Evolutionary conservation across 2,329 filamentous ascomycete species (phyloP), one percentile per base, ranked within the genome.

Genomic region (Cercospora brassicicola): DNA sequence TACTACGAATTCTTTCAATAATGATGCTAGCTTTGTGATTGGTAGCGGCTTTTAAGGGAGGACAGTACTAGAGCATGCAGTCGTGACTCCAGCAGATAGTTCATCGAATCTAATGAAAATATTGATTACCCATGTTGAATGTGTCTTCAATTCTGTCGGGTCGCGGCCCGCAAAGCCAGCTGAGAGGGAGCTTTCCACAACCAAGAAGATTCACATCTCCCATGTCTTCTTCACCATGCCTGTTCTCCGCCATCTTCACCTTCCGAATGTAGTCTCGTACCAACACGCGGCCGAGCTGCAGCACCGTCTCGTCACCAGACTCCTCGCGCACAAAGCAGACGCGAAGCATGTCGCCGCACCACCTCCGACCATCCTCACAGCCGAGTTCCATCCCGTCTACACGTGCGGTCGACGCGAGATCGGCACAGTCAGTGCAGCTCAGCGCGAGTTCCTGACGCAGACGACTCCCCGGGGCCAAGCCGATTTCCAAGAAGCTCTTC

Each of bases 321-420:
- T 90, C 68, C 87, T 92, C 57, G 80, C 85, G 30, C 83, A 88
- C 78, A 92, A 91, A 78, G 83, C 83, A 57, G 77, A 81, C 18
- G 75, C 79, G 62, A 72, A 74, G 26, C 73, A 75, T 57, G 60
- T 68, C 67, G 65, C 36, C 1, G 13, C 62, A 15, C 53, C 62
- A 6, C 62, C 36, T 18, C 91, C 93, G 28, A 88, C 87, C 33
- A 84, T 98, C 71, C 84, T 98, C 70, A 93, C 92, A 71, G 95
- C 96, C 80, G 89, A 92, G 64, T 91, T 93, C 59, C 82, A 85
- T 36, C 93, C 94, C 1, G 92, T 93, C 57, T 97, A 95, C 81
- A 97, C 94, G 13, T 91, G 94, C 72, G 95, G 95, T 64, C 90
- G 94, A 5, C 91, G 95, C 33, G 93, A 97, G 76, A 74, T 82